Percentiles rank a stretch among this genome's conserved stretches.
Evolutionary conservation across 805 yeast genomes (phyloP).

Genomic region (Ogataea salicorniae): DNA sequence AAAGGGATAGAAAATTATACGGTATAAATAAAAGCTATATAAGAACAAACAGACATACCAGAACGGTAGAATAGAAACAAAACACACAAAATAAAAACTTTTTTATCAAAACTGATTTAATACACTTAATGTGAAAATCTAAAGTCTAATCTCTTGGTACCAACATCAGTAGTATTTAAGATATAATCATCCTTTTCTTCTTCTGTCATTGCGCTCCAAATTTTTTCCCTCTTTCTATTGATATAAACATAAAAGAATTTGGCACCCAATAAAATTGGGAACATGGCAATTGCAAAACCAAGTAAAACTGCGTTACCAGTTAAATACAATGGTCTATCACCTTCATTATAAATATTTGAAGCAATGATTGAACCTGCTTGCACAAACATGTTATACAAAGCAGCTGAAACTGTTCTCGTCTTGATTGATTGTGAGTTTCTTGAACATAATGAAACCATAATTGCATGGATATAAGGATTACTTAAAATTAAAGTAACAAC

Average conservation of each 20-base stretch:
- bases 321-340: slow-evolving; percentile 56
- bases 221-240: slow-evolving; percentile 38
- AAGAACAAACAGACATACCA: background rate
- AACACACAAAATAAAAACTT: background rate
- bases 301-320: slow-evolving; percentile 47
- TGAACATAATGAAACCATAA: slow-evolving; percentile 57
- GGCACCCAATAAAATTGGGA: slow-evolving; percentile 25
- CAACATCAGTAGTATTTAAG: slow-evolving; percentile 42
- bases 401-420: slow-evolving; percentile 60
- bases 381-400: slow-evolving; percentile 58
- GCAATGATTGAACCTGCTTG: slow-evolving; percentile 54
- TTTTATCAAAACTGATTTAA: too few relatives aligned
- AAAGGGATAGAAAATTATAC: too few relatives aligned
- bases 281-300: slow-evolving; percentile 29
- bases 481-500: slow-evolving; percentile 30
- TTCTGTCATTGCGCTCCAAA: slow-evolving; percentile 46
- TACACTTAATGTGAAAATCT: slow-evolving; percentile 22
- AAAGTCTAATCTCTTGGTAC: slow-evolving; percentile 53
- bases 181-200: slow-evolving; percentile 49
- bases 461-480: slow-evolving; percentile 47
- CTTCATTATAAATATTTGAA: slow-evolving; percentile 50
- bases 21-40: too few relatives aligned
- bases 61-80: background rate
- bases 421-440: slow-evolving; percentile 57
- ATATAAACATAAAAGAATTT: slow-evolving; percentile 37